phyloP scores from a whole-genome alignment of 371 early-diverging fungal species.

The Phascolomyces articulosus region DNA sequence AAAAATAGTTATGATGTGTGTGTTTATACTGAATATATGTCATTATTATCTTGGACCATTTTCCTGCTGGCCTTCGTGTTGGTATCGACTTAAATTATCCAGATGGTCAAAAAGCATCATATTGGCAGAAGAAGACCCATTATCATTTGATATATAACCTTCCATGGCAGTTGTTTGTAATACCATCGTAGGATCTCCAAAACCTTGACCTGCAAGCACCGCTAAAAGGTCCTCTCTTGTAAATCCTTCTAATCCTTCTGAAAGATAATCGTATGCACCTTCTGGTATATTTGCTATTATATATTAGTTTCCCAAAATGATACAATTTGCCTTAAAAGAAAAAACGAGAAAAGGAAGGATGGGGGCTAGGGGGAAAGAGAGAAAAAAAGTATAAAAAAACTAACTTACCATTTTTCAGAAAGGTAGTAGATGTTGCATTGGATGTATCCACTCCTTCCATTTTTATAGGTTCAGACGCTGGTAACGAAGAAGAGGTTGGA shows the following conservation, averaged over 20 bases:
- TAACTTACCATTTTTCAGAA: conserved; percentile 19
- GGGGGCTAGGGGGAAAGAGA: no score
- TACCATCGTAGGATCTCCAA: conserved; percentile 2
- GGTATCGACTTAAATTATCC: conserved; percentile 2
- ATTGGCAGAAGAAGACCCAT: not conserved
- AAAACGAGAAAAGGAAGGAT: no score
- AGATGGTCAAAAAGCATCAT: conserved; percentile 7
- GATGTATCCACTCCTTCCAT: conserved; percentile 9
- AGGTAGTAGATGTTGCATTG: not conserved
- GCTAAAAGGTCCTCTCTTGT: conserved; percentile 15
- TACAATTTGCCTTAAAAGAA: no score
- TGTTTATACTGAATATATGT: not conserved
- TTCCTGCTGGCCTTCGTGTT: conserved; percentile 1
- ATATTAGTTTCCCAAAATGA: no score
- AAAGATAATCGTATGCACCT: not conserved
- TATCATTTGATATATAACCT: conserved; percentile 12
- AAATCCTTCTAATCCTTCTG: conserved; percentile 18
- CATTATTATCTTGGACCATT: not conserved
- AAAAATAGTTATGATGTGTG: no score
- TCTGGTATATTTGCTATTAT: conserved; percentile 3
- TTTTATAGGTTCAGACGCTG: conserved; percentile 16
- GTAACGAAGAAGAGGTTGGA: conserved; percentile 18
- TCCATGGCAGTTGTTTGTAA: not conserved
- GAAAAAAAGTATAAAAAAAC: no score
- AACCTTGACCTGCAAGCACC: conserved; percentile 20